Evolutionary conservation across 352 stramenopile species (phyloP), one percentile per base, ranked within the genome.

Genomic region (Globisporangium sylvaticum): DNA sequence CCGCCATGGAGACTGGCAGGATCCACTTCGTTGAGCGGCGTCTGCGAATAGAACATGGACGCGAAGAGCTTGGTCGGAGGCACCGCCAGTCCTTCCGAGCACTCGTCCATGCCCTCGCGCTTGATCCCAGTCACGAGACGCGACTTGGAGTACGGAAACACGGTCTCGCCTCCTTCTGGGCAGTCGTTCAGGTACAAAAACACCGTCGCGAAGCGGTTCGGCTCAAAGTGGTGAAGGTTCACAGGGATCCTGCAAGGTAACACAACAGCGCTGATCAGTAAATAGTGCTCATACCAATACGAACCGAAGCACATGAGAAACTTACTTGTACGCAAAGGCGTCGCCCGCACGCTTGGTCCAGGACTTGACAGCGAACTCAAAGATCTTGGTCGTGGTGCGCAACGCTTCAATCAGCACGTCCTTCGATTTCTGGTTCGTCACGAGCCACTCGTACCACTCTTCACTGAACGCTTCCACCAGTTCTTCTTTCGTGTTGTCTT

Each of bases 151-250:
- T 91, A 89, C 34, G 80, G 95, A 73, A 99, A 98, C 20, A 98
- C 87, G 4, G 95, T 98, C 76, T 98, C 87, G 20, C 96, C 96
- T 56, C 96, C 96, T 64, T 97, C 85, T 14, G 81, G 77, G 10
- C 98, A 97, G 62, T 98, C 88, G 66, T 89, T 98, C 42, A 99
- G 76, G 77, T 99, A 99, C 70, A 97, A 81, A 56, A 98, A 97
- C 12, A 98, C 80, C 15, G 95, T 98, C 7, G 89, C 92, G 72
- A 97, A 98, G 20, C 96, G 86, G 80, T 99, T 98, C 27, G 84
- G 82, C 67, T 90, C 81, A 60, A 91, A 89, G 56, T 88, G 79
- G 29, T 80, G 71, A 53, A 83, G 52, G 64, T 84, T 59, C 62
- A 65, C 66, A 1, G 83, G 83, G 29, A 75, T 85, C 48, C 73